phyloP scores from a whole-genome alignment of 495 filamentous ascomycete species.

The Penicillium coffeae region DNA sequence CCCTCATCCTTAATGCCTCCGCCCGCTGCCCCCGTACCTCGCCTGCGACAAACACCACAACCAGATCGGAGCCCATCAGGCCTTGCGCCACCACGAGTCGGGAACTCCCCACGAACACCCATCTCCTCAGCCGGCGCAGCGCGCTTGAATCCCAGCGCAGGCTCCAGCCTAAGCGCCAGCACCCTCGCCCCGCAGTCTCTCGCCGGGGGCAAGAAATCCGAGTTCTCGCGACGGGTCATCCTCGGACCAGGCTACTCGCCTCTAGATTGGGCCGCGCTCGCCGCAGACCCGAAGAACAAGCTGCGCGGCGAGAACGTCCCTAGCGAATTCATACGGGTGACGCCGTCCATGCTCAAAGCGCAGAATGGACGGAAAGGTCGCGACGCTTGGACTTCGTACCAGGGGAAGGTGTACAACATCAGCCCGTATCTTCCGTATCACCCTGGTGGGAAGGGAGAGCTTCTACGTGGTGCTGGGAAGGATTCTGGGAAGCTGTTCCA shows the following conservation, averaged over 20 bases:
- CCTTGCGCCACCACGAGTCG: slow-evolving; percentile 14
- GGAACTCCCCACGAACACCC: slow-evolving; percentile 24
- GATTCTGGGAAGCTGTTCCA: slow-evolving; percentile 73
- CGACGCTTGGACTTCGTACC: slow-evolving; percentile 84
- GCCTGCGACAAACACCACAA: slow-evolving; percentile 22
- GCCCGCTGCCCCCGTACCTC: slow-evolving; percentile 32
- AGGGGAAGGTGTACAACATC: slow-evolving; percentile 90
- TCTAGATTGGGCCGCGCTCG: slow-evolving; percentile 88
- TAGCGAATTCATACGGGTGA: slow-evolving; percentile 57
- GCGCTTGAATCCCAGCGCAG: slow-evolving; percentile 23
- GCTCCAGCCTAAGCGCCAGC: slow-evolving; percentile 30
- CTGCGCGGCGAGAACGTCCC: slow-evolving; percentile 59
- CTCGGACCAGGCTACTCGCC: slow-evolving; percentile 86
- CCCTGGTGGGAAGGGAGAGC: slow-evolving; percentile 83
- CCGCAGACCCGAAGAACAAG: slow-evolving; percentile 58
- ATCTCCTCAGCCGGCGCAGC: slow-evolving; percentile 34
- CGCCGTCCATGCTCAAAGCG: slow-evolving; percentile 69
- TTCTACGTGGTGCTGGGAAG: slow-evolving; percentile 73
- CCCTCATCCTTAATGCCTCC: slow-evolving; percentile 37
- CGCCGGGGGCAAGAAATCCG: slow-evolving; percentile 30
- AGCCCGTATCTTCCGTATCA: slow-evolving; percentile 87
- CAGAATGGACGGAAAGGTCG: slow-evolving; percentile 76
- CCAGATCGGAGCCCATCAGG: slow-evolving; percentile 13
- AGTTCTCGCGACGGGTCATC: slow-evolving; percentile 56
- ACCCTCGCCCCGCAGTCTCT: slow-evolving; percentile 37